These are phyloP conservation scores for Tulasnella calospora DNA, from an alignment of 768 basidiomycete species.

Conservation along the genomic window DNA sequence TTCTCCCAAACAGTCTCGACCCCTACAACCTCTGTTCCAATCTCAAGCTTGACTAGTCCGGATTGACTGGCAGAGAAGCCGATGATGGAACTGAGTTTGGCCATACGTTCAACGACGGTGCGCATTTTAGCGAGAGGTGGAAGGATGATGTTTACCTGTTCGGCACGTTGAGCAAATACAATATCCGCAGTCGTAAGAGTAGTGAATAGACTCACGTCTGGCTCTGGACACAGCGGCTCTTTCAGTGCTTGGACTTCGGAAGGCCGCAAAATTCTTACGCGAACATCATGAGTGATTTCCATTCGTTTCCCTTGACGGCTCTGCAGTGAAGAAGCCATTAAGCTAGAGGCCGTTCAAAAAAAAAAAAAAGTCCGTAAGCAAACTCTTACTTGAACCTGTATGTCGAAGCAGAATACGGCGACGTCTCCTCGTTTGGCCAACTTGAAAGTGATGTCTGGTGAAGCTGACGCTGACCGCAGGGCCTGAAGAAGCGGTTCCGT, in stretches of 20 bases:
- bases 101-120: constrained; percentile 71
- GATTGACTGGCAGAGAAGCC: constrained; percentile 62
- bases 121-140: constrained; percentile 71
- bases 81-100: constrained; percentile 63
- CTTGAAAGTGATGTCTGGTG: constrained; percentile 68
- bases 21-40: constrained; percentile 66
- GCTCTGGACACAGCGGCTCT: constrained; percentile 81
- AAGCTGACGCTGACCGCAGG: constrained; percentile 52
- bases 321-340: constrained; percentile 33
- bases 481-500: constrained; percentile 71
- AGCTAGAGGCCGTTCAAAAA: not conserved
- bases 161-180: not conserved
- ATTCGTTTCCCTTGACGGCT: constrained; percentile 61
- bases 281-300: constrained; percentile 71
- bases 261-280: constrained; percentile 74
- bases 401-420: constrained; percentile 72
- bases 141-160: constrained; percentile 68
- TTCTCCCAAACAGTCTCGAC: constrained; percentile 77
- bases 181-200: not conserved
- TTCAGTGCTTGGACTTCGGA: constrained; percentile 63
- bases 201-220: constrained; percentile 52
- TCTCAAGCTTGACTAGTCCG: constrained; percentile 52
- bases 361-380: constrained; percentile 44
- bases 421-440: constrained; percentile 81
- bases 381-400: constrained; percentile 40